Evolutionary conservation across 73 alveolate species (phyloP).

Genomic region (Tetrahymena elliotti): DNA sequence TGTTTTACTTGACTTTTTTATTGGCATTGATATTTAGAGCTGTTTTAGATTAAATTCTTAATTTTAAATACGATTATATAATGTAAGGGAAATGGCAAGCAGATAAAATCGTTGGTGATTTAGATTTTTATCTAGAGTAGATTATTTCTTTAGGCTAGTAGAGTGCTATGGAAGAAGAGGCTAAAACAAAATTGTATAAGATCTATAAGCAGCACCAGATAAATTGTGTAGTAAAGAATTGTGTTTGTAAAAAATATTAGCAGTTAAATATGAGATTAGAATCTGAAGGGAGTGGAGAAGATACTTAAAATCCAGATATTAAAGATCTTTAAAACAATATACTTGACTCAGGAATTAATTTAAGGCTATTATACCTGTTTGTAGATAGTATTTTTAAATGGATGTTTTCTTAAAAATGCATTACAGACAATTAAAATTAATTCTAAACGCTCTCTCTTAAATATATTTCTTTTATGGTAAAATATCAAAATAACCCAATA

Average conservation of each 20-base stretch:
- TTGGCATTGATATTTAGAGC: neutral
- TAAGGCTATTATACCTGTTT: neutral
- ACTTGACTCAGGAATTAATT: neutral
- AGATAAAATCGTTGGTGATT: neutral
- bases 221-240: neutral
- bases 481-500: neutral
- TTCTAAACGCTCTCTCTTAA: neutral
- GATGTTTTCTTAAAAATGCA: neutral
- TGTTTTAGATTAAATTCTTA: neutral
- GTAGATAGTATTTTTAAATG: neutral
- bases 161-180: neutral
- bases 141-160: neutral
- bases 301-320: neutral
- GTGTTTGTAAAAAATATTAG: neutral
- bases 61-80: neutral
- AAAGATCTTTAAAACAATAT: neutral
- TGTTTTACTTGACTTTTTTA: neutral
- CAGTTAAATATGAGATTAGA: neutral
- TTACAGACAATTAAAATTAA: neutral
- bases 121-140: neutral
- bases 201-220: neutral
- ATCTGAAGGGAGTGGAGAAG: neutral
- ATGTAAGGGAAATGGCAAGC: neutral
- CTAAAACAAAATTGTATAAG: neutral
- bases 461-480: neutral